A percentile compares a stretch with the other conserved stretches of the same genome.
Conservation (phyloP, 805 yeast species). For the Kazachstania psychrophila region DNA sequence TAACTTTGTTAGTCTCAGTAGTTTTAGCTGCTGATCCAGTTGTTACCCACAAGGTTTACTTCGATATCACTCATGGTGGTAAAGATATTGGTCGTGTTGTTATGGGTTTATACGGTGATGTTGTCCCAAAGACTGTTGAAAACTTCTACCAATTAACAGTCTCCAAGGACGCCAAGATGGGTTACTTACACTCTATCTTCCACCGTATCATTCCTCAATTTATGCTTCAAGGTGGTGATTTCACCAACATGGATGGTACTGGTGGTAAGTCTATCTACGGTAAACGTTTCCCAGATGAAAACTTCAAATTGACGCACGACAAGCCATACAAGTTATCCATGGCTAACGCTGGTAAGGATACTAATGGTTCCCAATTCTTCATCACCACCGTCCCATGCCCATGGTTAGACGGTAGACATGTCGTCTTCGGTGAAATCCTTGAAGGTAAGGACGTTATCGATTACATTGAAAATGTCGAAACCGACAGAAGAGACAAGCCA, state of each 20-base stretch:
- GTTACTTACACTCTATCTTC: conserved; percentile 54
- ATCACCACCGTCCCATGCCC: conserved; percentile 73
- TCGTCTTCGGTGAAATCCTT: conserved; percentile 90
- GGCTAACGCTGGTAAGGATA: conserved; percentile 73
- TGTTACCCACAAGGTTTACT: conserved; percentile 72
- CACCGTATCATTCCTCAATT: conserved; percentile 65
- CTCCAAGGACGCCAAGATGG: conserved; percentile 62
- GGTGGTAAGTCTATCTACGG: conserved; percentile 75
- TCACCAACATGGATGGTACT: conserved; percentile 56
- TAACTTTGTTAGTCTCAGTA: conserved; percentile 9
- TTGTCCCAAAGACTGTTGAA: conserved; percentile 80
- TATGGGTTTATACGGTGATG: conserved; percentile 79
- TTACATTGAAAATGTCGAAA: conserved; percentile 64
- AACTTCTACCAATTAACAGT: conserved; percentile 75
- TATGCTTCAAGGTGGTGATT: conserved; percentile 80
- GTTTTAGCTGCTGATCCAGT: conserved; percentile 22
- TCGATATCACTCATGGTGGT: conserved; percentile 78
- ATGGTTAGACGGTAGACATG: conserved; percentile 93
- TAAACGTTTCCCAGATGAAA: conserved; percentile 56
- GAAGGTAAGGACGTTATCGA: conserved; percentile 79
- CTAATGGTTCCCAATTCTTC: conserved; percentile 92
- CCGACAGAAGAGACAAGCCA: conserved; percentile 67
- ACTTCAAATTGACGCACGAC: conserved; percentile 57
- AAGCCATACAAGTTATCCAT: conserved; percentile 61
- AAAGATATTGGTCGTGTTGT: conserved; percentile 69